Evolutionary conservation across 1,284 basidiomycete genomes (phyloP).

Genomic region (Tetrapyrgos nigripes): DNA sequence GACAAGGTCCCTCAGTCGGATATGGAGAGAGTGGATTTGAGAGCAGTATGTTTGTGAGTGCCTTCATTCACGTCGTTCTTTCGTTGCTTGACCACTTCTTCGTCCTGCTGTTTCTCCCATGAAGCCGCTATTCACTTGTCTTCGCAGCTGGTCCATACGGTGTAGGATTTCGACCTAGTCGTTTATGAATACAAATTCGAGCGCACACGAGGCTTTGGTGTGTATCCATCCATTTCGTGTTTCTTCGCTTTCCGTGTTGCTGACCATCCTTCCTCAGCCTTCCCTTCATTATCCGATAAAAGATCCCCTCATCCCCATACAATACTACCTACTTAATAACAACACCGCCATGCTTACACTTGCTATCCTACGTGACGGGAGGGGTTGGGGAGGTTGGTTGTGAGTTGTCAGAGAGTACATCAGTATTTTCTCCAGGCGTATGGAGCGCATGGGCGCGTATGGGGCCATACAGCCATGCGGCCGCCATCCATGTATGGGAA

Average conservation of each 20-base stretch:
- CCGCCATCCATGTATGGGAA: too few relatives aligned
- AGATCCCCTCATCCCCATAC: too few relatives aligned
- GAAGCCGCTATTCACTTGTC: neutral
- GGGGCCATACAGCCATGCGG: too few relatives aligned
- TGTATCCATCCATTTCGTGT: conserved; percentile 38
- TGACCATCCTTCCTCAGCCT: too few relatives aligned
- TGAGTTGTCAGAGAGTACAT: conserved; percentile 71
- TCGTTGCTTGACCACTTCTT: too few relatives aligned
- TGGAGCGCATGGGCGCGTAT: too few relatives aligned
- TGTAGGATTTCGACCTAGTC: conserved; percentile 80
- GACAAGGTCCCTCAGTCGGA: conserved; percentile 55
- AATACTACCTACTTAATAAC: conserved; percentile 88
- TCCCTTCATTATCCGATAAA: too few relatives aligned
- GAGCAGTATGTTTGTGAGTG: conserved; percentile 72
- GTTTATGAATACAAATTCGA: conserved; percentile 52
- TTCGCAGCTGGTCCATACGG: conserved; percentile 56
- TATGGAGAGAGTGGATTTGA: conserved; percentile 88
- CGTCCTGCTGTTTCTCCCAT: too few relatives aligned
- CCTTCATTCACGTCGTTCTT: neutral
- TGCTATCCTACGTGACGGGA: conserved; percentile 79
- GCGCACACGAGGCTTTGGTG: conserved; percentile 8
- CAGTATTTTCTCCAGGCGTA: too few relatives aligned
- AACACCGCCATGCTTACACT: conserved; percentile 84
- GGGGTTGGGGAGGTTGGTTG: conserved; percentile 69
- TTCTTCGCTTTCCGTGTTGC: too few relatives aligned